Evolutionary conservation across 495 filamentous ascomycete genomes (phyloP).

Genomic region (Talaromyces wortmannii): DNA sequence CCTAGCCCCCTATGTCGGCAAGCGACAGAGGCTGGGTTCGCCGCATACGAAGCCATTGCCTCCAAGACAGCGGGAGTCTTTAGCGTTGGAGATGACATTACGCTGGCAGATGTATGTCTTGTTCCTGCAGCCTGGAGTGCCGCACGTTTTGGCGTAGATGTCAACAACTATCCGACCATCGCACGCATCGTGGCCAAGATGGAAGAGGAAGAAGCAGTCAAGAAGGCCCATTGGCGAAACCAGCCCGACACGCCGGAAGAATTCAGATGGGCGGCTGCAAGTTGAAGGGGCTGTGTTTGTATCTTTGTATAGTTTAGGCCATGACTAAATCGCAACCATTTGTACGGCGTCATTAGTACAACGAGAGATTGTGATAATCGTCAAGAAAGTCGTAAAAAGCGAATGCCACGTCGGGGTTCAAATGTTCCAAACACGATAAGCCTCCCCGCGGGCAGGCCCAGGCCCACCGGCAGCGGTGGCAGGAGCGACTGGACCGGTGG

Average conservation of each 20-base stretch:
- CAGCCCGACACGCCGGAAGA: slow-evolving; percentile 44
- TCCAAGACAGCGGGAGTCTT: slow-evolving; percentile 29
- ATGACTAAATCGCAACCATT: too few species aligned
- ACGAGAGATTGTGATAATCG: too few species aligned
- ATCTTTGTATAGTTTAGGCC: too few species aligned
- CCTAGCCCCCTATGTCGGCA: slow-evolving; percentile 9
- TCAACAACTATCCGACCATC: slow-evolving; percentile 30
- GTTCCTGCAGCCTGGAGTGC: slow-evolving; percentile 45
- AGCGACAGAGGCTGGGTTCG: slow-evolving; percentile 32
- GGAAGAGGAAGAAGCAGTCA: slow-evolving; percentile 28
- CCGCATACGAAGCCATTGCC: slow-evolving; percentile 36
- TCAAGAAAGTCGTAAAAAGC: too few species aligned
- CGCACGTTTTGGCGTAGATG: slow-evolving; percentile 38
- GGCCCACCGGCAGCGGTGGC: too few species aligned
- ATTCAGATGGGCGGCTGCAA: slow-evolving; percentile 13
- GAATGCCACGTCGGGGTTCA: too few species aligned
- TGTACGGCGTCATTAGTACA: too few species aligned
- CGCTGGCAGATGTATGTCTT: slow-evolving; percentile 46
- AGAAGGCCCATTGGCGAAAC: slow-evolving; percentile 35
- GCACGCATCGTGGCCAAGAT: slow-evolving; percentile 27
- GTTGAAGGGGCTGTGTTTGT: too few species aligned
- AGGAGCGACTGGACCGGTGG: too few species aligned
- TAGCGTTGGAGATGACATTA: slow-evolving; percentile 43
- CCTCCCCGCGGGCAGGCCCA: too few species aligned
- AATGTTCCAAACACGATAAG: too few species aligned